A percentile compares a stretch with the other conserved stretches of the same genome.
These are phyloP conservation scores for Datura wrightii DNA, from an alignment of 257 asterid genomes.

Conservation along the genomic window DNA sequence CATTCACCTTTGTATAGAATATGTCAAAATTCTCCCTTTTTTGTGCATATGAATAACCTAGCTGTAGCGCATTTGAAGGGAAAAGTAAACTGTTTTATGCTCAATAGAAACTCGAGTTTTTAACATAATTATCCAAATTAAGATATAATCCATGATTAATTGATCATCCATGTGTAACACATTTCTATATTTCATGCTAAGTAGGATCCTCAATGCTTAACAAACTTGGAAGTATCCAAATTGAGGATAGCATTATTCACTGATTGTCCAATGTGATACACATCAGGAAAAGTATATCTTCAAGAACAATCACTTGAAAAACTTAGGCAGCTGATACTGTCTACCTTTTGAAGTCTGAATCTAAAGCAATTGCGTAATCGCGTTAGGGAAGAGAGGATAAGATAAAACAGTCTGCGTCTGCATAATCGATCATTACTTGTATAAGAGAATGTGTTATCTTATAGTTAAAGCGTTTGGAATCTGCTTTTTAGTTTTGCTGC, in stretches of 20 bases:
- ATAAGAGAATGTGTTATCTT: background rate
- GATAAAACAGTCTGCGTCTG: background rate
- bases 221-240: background rate
- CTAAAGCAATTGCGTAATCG: background rate
- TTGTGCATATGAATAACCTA: background rate
- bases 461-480: too few relatives aligned
- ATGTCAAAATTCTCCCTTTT: background rate
- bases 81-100: background rate
- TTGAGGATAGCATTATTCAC: too few relatives aligned
- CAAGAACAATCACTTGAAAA: background rate
- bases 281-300: background rate
- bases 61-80: background rate
- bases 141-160: background rate
- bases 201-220: background rate
- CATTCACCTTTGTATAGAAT: conserved; percentile 8
- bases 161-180: background rate
- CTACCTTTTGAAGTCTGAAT: too few relatives aligned
- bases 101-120: background rate
- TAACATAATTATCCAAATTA: background rate
- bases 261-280: background rate
- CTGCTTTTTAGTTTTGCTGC: too few relatives aligned
- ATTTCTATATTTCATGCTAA: background rate
- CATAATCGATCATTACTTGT: background rate
- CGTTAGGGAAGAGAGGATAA: too few relatives aligned
- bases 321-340: background rate